Conservation (phyloP, 2,329 filamentous ascomycete species). For the Orbilia javanica region DNA sequence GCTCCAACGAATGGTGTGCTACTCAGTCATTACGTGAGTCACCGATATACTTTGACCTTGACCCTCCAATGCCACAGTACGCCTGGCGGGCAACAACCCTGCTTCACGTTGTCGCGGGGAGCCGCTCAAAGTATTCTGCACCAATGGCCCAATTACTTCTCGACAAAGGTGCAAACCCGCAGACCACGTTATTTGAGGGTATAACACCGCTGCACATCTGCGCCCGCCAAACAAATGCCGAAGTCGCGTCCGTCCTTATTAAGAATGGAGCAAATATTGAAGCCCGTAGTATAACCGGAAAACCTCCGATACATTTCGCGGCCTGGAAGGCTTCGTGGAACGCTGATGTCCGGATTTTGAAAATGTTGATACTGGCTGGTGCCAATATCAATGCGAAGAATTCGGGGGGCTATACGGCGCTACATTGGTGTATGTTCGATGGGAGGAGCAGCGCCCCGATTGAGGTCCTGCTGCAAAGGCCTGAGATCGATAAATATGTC, state of each 20-base stretch:
- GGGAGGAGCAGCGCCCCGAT: constrained; percentile 54
- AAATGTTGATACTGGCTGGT: constrained; percentile 51
- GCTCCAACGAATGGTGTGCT: constrained; percentile 52
- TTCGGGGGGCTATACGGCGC: constrained; percentile 47
- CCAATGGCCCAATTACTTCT: constrained; percentile 55
- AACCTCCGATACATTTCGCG: constrained; percentile 55
- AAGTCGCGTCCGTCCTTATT: constrained; percentile 50
- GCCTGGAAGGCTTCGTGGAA: constrained; percentile 58
- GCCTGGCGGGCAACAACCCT: constrained; percentile 55
- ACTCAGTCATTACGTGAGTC: constrained; percentile 34
- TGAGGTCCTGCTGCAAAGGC: constrained; percentile 37
- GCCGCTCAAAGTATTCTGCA: constrained; percentile 50
- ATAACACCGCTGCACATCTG: constrained; percentile 56
- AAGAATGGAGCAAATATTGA: constrained; percentile 54
- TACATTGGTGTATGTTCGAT: constrained; percentile 58
- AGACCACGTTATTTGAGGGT: constrained; percentile 50
- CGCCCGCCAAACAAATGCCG: constrained; percentile 54
- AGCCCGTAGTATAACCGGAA: constrained; percentile 52
- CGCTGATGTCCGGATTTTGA: constrained; percentile 50
- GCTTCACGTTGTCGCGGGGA: constrained; percentile 51
- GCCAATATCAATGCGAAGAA: constrained; percentile 58
- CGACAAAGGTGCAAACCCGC: constrained; percentile 45
- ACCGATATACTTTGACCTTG: constrained; percentile 50
- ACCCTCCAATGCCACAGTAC: constrained; percentile 57
- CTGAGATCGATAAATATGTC: constrained; percentile 52